Base-by-base conservation (phyloP, 345 rosid genomes). In the Salix brachista region DNA sequence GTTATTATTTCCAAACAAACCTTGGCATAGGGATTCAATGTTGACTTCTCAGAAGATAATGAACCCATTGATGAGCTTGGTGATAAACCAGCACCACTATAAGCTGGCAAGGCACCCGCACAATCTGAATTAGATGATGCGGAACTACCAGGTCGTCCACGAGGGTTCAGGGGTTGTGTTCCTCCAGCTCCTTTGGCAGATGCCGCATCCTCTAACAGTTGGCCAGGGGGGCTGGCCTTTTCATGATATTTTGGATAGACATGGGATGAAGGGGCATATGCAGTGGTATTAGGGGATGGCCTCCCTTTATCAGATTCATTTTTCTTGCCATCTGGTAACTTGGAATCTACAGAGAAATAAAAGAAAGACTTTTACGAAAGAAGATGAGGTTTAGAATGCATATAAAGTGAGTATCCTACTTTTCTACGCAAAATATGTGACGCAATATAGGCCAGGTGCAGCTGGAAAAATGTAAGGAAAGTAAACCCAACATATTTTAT, bases 31-130 rank as follows among this genome's bases (percentile, higher is more conserved):
- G 97, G 98, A 79, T 96, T 90, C 72, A 91, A 84, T 13, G 90
- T 82, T 75, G 95, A 91, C 79, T 86, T 89, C 84, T 90, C 98
- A 72, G 96, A 88, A 72, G 98, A 87, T 61, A 89, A 75, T 56
- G 95, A 93, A 41, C 95, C 94, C 73, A 91, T 46, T 72, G 97
- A 91, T 44, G 97, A 93, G 87, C 93, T 91, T 79, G 98, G 95
- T 37, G 97, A 87, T 82, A 92, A 70, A 71, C 81, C 90, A 81
- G 91, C 83, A 78, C 80, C 87, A 82, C 79, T 85, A 76, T 89
- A 67, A 76, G 89, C 85, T 70, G 87, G 79, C 32, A 79, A 76
- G 77, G 84, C 81, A 75, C 77, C 85, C 0, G 71, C 64, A 67
- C 77, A 54, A 58, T 90, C 97, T 77, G 91, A 91, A 82, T 75